A percentile compares a stretch with the other conserved stretches of the same genome.
phyloP scores from a whole-genome alignment of 2,329 filamentous ascomycete genomes.

The Ampelomyces quisqualis region DNA sequence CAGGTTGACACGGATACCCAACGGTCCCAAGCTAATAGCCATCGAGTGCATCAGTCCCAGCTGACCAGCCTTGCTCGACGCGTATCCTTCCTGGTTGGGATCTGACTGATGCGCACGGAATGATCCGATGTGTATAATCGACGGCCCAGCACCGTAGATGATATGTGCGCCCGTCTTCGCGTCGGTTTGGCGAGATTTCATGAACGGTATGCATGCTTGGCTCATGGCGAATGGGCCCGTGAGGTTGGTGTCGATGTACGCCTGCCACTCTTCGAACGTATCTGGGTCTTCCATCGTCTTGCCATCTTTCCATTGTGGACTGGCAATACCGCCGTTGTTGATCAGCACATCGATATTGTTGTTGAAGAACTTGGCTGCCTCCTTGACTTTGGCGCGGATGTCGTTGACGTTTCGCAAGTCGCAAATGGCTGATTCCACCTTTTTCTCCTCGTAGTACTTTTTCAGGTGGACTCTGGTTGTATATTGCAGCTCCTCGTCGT shows the following conservation, averaged over 20 bases:
- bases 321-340: conserved; percentile 43
- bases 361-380: conserved; percentile 48
- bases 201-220: conserved; percentile 52
- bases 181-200: conserved; percentile 42
- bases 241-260: conserved; percentile 52
- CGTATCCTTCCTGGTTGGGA: conserved; percentile 54
- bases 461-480: conserved; percentile 46
- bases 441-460: conserved; percentile 38
- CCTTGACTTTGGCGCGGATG: conserved; percentile 45
- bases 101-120: conserved; percentile 52
- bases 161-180: conserved; percentile 30
- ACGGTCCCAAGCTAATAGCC: conserved; percentile 49
- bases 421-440: conserved; percentile 44
- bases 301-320: conserved; percentile 47
- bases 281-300: conserved; percentile 50
- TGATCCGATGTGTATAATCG: conserved; percentile 51
- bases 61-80: conserved; percentile 54
- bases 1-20: conserved; percentile 52
- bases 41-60: conserved; percentile 55
- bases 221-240: conserved; percentile 50
- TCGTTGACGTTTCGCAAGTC: conserved; percentile 48
- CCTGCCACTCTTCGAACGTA: conserved; percentile 50
- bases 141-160: conserved; percentile 42
- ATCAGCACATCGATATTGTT: conserved; percentile 45
- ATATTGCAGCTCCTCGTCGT: conserved; percentile 39